Conservation (phyloP, 2,329 filamentous ascomycete species). For the Cercospora berteroae region DNA sequence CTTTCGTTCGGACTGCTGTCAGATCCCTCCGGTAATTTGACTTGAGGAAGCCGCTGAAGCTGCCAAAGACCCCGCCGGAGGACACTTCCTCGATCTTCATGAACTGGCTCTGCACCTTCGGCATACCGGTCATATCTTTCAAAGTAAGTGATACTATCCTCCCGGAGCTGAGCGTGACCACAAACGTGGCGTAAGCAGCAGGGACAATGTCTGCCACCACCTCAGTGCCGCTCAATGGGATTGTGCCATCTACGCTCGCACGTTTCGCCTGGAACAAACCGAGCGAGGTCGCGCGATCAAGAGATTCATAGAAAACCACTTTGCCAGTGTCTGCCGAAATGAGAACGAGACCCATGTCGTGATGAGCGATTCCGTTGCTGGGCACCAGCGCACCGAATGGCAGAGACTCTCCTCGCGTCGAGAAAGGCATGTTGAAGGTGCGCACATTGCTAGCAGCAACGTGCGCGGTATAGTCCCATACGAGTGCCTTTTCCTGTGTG, state of each 20-base stretch:
- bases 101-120: slow-evolving; percentile 74
- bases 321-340: slow-evolving; percentile 80
- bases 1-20: slow-evolving; percentile 73
- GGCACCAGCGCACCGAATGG: slow-evolving; percentile 82
- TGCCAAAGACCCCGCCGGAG: slow-evolving; percentile 71
- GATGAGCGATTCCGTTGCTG: slow-evolving; percentile 70
- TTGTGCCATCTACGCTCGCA: slow-evolving; percentile 71
- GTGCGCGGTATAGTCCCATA: slow-evolving; percentile 79
- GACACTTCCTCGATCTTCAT: slow-evolving; percentile 61
- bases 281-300: slow-evolving; percentile 81
- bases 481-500: slow-evolving; percentile 75
- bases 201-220: slow-evolving; percentile 73
- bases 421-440: slow-evolving; percentile 73
- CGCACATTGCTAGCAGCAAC: slow-evolving; percentile 70
- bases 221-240: slow-evolving; percentile 74
- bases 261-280: slow-evolving; percentile 80
- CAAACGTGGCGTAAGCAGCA: slow-evolving; percentile 82
- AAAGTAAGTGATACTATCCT: slow-evolving; percentile 83
- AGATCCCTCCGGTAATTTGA: slow-evolving; percentile 71
- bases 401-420: slow-evolving; percentile 68
- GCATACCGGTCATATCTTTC: slow-evolving; percentile 81
- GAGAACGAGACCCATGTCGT: slow-evolving; percentile 81
- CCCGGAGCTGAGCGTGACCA: slow-evolving; percentile 80
- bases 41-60: slow-evolving; percentile 72
- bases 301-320: slow-evolving; percentile 92